A percentile compares a stretch with the other conserved stretches of the same genome.
phyloP scores from a whole-genome alignment of 2,329 filamentous ascomycete genomes.

The Apiospora pterosperma region DNA sequence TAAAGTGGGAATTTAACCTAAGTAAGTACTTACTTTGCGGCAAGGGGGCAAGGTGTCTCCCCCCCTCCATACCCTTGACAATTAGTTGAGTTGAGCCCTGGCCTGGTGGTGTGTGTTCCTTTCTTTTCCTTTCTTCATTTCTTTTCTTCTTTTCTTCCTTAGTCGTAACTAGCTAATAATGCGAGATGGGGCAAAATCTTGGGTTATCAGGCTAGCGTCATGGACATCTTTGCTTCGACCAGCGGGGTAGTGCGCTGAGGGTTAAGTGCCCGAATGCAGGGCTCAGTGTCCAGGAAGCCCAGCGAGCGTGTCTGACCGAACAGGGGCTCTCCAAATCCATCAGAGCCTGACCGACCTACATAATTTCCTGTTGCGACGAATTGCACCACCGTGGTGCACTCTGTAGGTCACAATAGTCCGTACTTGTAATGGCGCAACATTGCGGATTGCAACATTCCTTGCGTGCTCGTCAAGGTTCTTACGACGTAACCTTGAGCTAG shows the following conservation, averaged over 20 bases:
- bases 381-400: neutral
- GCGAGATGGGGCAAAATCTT: neutral
- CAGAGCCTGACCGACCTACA: neutral
- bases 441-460: neutral
- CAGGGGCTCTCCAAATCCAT: neutral
- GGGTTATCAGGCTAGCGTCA: slow-evolving; percentile 3
- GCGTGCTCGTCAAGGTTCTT: slow-evolving; percentile 1
- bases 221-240: neutral
- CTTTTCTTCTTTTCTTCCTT: neutral
- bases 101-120: neutral
- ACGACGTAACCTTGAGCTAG: too few relatives aligned
- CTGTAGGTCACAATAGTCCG: neutral
- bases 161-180: neutral
- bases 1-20: too few relatives aligned
- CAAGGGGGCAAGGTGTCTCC: too few relatives aligned
- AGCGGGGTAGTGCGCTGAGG: slow-evolving; percentile 6
- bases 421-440: neutral
- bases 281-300: too few relatives aligned
- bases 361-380: neutral
- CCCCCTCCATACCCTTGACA: too few relatives aligned
- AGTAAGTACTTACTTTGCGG: too few relatives aligned
- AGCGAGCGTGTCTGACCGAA: too few relatives aligned
- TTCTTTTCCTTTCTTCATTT: neutral
- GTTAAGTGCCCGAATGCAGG: neutral
- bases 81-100: neutral